Evolutionary conservation across 345 rosid species (phyloP).

Genomic region (Salix purpurea): DNA sequence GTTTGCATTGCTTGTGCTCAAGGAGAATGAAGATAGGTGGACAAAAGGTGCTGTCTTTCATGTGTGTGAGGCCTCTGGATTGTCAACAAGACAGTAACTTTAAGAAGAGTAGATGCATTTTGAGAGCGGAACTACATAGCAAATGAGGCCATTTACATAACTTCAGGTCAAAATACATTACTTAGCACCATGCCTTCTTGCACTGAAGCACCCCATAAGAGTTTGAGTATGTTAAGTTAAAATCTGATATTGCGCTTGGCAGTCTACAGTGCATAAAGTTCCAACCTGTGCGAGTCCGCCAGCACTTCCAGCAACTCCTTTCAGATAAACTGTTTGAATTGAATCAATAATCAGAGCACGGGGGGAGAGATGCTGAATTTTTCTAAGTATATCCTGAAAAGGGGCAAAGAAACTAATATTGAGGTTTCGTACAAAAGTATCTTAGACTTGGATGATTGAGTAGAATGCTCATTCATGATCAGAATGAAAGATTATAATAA

Average conservation of each 20-base stretch:
- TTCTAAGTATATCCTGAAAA: constrained; percentile 68
- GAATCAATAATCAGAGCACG: constrained; percentile 79
- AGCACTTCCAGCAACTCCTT: constrained; percentile 78
- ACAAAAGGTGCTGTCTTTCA: not conserved
- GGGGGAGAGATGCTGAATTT: constrained; percentile 61
- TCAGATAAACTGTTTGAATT: constrained; percentile 82
- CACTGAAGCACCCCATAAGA: constrained; percentile 1
- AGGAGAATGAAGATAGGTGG: not conserved
- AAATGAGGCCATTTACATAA: not conserved
- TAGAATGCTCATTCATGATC: not conserved
- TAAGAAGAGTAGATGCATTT: not conserved
- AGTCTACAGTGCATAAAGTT: constrained; percentile 2
- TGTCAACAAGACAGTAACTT: not conserved
- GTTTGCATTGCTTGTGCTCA: not conserved
- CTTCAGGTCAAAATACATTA: not conserved
- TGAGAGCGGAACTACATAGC: not conserved
- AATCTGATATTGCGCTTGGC: not conserved
- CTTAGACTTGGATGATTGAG: not conserved
- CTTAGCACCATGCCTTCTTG: not conserved
- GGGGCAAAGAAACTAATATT: constrained; percentile 3
- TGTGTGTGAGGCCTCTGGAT: not conserved
- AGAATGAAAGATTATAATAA: not conserved
- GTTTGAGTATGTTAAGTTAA: not conserved
- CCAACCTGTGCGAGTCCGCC: constrained; percentile 83
- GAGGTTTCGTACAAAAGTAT: not conserved